These are phyloP conservation scores for Eutypella sp. DNA, from an alignment of 2,329 filamentous ascomycete genomes.

Conservation along the genomic window DNA sequence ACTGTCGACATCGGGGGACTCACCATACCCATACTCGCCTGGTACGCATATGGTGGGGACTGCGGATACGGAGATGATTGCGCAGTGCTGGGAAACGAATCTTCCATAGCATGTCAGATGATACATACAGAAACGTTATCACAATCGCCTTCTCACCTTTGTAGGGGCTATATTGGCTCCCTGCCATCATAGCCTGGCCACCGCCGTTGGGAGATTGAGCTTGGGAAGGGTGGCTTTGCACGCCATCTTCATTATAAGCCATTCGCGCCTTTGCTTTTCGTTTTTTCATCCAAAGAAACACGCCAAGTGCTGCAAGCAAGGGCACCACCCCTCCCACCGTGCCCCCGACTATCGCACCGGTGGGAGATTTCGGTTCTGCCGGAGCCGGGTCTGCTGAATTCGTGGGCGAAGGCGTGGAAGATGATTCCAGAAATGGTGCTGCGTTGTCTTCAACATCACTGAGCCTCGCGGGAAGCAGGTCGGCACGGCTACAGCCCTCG, in stretches of 20 bases:
- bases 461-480: constrained; percentile 22
- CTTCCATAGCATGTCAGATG: not conserved
- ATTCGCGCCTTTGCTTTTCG: not conserved
- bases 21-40: not conserved
- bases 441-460: constrained; percentile 13
- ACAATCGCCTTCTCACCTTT: constrained; percentile 1
- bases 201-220: not conserved
- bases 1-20: not conserved
- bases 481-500: constrained; percentile 22
- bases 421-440: constrained; percentile 11
- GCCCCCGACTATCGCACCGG: constrained; percentile 13
- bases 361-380: not conserved
- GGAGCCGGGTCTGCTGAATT: not conserved
- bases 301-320: constrained; percentile 9
- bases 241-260: not conserved
- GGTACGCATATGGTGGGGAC: not conserved
- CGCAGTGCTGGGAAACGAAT: not conserved
- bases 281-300: constrained; percentile 9
- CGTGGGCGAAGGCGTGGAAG: not conserved
- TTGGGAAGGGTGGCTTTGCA: not conserved
- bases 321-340: constrained; percentile 12
- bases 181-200: not conserved
- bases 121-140: not conserved
- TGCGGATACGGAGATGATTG: not conserved
- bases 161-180: not conserved